phyloP scores from a whole-genome alignment of 768 basidiomycete genomes.

The Suillus cothurnatus region DNA sequence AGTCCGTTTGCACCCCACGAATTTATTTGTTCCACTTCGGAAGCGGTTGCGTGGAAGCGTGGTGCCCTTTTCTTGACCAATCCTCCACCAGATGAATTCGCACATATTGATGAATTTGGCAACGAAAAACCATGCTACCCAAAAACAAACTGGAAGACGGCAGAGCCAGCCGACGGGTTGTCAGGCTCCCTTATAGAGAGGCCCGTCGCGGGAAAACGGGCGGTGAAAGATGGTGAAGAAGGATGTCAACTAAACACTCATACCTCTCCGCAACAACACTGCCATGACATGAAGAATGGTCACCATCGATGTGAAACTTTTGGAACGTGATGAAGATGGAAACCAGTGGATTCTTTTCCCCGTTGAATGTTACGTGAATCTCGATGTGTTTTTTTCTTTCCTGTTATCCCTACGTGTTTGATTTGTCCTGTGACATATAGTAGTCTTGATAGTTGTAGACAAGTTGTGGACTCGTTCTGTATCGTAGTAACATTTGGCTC shows the following conservation, averaged over 20 bases:
- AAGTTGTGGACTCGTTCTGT: background rate
- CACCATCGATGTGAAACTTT: background rate
- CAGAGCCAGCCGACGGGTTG: background rate
- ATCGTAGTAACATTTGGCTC: background rate
- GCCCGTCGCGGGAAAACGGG: background rate
- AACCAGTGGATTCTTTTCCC: background rate
- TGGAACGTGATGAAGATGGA: background rate
- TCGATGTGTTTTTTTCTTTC: background rate
- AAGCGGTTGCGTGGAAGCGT: conserved; percentile 15
- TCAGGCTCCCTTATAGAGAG: background rate
- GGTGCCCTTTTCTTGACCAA: conserved; percentile 18
- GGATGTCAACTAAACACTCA: background rate
- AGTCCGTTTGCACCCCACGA: background rate
- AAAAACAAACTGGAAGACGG: too few relatives aligned
- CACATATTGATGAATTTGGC: conserved; percentile 16
- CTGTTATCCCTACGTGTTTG: background rate
- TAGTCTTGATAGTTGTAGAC: background rate
- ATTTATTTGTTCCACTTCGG: background rate
- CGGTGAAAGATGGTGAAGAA: background rate
- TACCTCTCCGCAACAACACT: background rate
- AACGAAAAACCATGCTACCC: background rate
- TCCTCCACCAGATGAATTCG: conserved; percentile 14
- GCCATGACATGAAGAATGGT: background rate
- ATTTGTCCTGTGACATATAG: background rate
- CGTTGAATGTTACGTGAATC: background rate